Evolutionary conservation across 257 asterid genomes (phyloP).

Genomic region (Dorcoceras hygrometricum): DNA sequence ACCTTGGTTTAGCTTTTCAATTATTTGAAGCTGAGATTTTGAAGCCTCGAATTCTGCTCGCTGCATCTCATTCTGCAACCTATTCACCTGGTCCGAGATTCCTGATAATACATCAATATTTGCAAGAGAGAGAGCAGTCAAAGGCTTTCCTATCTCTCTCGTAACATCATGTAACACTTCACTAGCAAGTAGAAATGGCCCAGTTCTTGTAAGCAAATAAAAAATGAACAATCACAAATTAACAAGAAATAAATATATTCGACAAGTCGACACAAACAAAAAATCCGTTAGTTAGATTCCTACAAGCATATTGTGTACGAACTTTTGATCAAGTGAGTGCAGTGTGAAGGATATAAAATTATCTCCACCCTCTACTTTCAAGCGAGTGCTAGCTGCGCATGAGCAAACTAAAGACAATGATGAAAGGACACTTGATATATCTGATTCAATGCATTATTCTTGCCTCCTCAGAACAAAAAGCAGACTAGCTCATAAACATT

Average conservation of each 20-base stretch:
- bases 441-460: no score
- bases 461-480: no score
- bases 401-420: no score
- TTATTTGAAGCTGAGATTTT: conserved; percentile 38
- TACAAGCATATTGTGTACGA: not conserved
- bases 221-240: no score
- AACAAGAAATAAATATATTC: no score
- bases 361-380: not conserved
- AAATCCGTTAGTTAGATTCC: no score
- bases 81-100: conserved; percentile 44
- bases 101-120: conserved; percentile 48
- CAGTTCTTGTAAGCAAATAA: conserved; percentile 50
- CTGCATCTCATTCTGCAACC: conserved; percentile 59
- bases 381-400: not conserved
- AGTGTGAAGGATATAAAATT: not conserved
- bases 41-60: conserved; percentile 48
- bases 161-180: conserved; percentile 59
- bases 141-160: conserved; percentile 47
- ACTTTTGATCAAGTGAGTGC: not conserved
- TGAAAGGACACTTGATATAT: no score
- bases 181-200: conserved; percentile 55
- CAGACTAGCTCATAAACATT: not conserved
- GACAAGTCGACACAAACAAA: no score
- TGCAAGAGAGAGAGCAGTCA: conserved; percentile 47
- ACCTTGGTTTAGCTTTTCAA: conserved; percentile 49